These are phyloP conservation scores for Salix udensis DNA, from an alignment of 345 rosid species.

Conservation along the genomic window DNA sequence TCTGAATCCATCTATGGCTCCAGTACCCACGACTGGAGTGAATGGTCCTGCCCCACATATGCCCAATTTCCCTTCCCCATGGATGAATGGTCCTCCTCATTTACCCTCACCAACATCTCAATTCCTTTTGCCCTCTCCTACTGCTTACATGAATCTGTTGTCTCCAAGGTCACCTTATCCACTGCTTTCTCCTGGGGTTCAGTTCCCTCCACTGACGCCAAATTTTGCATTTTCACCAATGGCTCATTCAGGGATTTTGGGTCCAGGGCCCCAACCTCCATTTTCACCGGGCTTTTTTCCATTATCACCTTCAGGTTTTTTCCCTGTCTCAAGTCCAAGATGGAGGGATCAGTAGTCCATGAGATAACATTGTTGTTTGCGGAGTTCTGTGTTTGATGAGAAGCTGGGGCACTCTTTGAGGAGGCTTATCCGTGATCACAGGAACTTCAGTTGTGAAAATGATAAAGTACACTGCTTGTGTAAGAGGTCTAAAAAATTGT, in stretches of 20 bases:
- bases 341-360: conserved; percentile 57
- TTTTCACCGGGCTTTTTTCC: conserved; percentile 78
- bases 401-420: conserved; percentile 17
- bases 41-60: conserved; percentile 55
- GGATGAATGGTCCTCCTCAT: conserved; percentile 53
- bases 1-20: conserved; percentile 42
- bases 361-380: conserved; percentile 7
- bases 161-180: conserved; percentile 79
- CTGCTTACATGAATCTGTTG: conserved; percentile 50
- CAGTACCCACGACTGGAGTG: conserved; percentile 49
- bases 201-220: conserved; percentile 71
- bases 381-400: conserved; percentile 11
- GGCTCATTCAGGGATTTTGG: conserved; percentile 63
- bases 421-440: conserved; percentile 9
- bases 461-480: conserved; percentile 22
- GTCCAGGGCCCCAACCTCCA: conserved; percentile 75
- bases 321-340: conserved; percentile 69
- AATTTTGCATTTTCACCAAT: conserved; percentile 68
- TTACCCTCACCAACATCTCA: conserved; percentile 82
- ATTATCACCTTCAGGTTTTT: conserved; percentile 66
- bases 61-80: conserved; percentile 52
- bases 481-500: conserved; percentile 19
- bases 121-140: conserved; percentile 70
- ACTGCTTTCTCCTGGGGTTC: conserved; percentile 65
- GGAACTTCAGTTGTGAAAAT: conserved; percentile 19